Base-by-base conservation (phyloP, 2,329 filamentous ascomycete species). In the Cyanodermella asteris region DNA sequence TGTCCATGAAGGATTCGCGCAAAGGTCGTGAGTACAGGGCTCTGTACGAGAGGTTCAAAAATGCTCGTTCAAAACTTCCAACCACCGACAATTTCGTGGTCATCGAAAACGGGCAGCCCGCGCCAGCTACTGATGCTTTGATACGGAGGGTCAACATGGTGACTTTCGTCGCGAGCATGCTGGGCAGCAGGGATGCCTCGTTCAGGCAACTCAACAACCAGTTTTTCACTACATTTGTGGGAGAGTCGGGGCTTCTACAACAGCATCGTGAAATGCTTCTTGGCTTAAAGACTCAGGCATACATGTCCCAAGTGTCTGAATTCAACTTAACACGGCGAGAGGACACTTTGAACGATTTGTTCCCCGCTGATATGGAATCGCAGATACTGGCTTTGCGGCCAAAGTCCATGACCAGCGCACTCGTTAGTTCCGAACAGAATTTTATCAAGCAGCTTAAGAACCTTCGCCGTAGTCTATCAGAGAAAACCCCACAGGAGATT, bases 261-360 rank as follows among this genome's bases (percentile, higher is more conserved):
- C 61, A 59, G 31, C 64, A 70, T 36, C 64, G 61, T 2, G 55
- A 59, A 9, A 47, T 73, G 14, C 69, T 61, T 34, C 51, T 72
- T 9, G 66, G 72, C 32, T 45, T 73, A 11, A 73, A 73, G 44
- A 72, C 68, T 2, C 68, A 72, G 40, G 64, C 66, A 9, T 72
- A 69, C 36, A 64, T 72, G 28, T 64, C 64, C 4, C 61, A 62
- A 4, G 51, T 67, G 37, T 58, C 62, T 34, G 61, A 58, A 36
- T 57, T 56, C 20, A 57, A 66, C 27, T 56, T 54, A 15, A 51
- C 53, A 3, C n/a, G n/a, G n/a, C 56, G 59, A 24, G 59, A 64
- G 12, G 56, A 66, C 20, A 50, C 69, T 15, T 44, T 72, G 15
- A 56, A 62, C 28, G 58, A 66, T 26, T 44, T 72, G 1, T 72